Evolutionary conservation across 2,329 filamentous ascomycete genomes (phyloP).

Genomic region (Dothideomycetidae sp.): DNA sequence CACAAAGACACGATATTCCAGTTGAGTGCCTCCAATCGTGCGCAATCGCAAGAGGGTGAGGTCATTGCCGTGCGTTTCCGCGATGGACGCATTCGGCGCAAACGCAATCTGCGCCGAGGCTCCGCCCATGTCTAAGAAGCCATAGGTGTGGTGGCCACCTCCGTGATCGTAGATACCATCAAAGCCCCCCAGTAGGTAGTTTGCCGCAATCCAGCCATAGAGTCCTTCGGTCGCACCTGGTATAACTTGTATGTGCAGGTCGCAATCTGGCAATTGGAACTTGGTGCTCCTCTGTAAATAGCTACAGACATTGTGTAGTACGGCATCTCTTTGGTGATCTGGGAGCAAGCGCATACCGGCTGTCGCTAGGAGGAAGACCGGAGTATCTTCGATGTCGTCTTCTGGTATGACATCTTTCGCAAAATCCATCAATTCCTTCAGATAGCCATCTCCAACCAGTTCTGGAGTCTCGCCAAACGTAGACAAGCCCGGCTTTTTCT

Average conservation of each 20-base stretch:
- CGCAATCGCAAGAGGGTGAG: conserved; percentile 75
- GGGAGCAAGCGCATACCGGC: conserved; percentile 85
- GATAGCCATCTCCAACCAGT: conserved; percentile 66
- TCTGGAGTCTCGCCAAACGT: conserved; percentile 68
- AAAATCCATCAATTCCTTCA: conserved; percentile 66
- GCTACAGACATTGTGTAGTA: conserved; percentile 66
- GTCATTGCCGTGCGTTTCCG: conserved; percentile 76
- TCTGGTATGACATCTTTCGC: conserved; percentile 64
- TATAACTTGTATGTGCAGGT: conserved; percentile 81
- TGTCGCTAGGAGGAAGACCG: conserved; percentile 88
- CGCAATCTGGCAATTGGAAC: conserved; percentile 83
- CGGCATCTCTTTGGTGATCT: conserved; percentile 52
- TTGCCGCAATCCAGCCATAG: conserved; percentile 95
- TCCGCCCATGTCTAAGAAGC: conserved; percentile 96
- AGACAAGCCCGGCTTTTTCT: conserved; percentile 79
- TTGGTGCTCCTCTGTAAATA: conserved; percentile 64
- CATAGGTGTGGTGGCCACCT: conserved; percentile 85
- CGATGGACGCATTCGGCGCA: conserved; percentile 82
- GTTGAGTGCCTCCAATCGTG: conserved; percentile 59
- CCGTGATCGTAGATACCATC: conserved; percentile 59
- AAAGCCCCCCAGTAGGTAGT: conserved; percentile 87
- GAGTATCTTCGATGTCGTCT: conserved; percentile 66
- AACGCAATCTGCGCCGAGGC: conserved; percentile 97
- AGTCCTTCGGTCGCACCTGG: conserved; percentile 88
- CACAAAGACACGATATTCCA: conserved; percentile 84